A percentile compares a stretch with the other conserved stretches of the same genome.
Conservation (phyloP, 2,329 filamentous ascomycete species). For the Fusarium dlaminii region DNA sequence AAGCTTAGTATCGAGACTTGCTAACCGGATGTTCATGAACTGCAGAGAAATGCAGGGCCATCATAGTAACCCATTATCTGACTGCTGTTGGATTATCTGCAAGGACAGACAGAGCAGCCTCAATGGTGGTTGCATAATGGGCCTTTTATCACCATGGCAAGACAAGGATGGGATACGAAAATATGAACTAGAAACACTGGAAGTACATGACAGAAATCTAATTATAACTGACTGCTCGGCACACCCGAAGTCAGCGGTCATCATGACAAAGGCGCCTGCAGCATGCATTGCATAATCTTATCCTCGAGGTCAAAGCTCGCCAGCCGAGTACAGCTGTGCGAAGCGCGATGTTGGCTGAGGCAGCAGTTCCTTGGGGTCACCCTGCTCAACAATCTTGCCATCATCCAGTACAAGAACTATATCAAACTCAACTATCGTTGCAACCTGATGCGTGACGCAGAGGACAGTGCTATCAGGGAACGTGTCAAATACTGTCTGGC, state of each 20-base stretch:
- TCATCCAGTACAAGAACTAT: not conserved
- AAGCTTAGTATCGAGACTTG: accelerated
- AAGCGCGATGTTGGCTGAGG: not conserved
- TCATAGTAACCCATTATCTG: accelerated
- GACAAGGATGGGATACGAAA: not conserved
- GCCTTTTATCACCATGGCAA: accelerated
- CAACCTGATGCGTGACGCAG: not conserved
- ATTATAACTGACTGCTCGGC: not conserved
- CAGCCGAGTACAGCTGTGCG: not conserved
- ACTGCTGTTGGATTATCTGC: accelerated
- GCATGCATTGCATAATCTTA: not conserved
- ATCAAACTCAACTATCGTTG: not conserved
- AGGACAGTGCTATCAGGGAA: not conserved
- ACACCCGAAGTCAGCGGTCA: not conserved
- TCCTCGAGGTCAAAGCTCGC: not conserved
- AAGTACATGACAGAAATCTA: not conserved
- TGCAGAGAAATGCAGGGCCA: accelerated
- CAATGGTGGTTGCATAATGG: not conserved
- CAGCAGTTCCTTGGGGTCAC: not conserved
- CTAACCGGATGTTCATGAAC: no score
- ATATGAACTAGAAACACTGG: not conserved
- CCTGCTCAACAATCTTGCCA: not conserved
- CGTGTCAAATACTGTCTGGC: not conserved
- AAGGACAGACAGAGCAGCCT: no score
- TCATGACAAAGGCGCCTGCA: not conserved